phyloP scores from a whole-genome alignment of 768 basidiomycete species.

The Agaricus subrufescens region DNA sequence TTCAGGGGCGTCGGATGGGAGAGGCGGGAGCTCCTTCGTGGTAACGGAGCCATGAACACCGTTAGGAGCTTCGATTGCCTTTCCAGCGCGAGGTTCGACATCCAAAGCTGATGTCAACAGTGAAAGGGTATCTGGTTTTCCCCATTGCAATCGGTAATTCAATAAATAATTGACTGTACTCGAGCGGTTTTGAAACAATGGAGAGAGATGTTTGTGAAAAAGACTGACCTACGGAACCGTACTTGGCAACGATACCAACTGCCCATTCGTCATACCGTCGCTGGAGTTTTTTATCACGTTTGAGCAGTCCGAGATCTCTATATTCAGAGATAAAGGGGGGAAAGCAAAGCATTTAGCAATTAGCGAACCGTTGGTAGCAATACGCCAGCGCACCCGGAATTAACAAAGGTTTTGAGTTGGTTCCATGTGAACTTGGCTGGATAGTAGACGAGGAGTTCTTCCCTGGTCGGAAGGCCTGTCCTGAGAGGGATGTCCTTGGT shows the following conservation, averaged over 20 bases:
- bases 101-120: slow-evolving; percentile 54
- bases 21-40: slow-evolving; percentile 12
- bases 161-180: slow-evolving; percentile 65
- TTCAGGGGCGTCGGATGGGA: slow-evolving; percentile 34
- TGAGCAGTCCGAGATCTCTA: slow-evolving; percentile 78
- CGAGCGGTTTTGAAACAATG: neutral
- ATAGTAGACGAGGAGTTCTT: slow-evolving; percentile 64
- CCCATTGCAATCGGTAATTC: slow-evolving; percentile 71
- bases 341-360: neutral
- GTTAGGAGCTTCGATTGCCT: neutral
- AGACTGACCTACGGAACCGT: slow-evolving; percentile 63
- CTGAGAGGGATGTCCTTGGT: slow-evolving; percentile 31
- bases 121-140: slow-evolving; percentile 59
- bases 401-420: slow-evolving; percentile 72
- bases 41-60: neutral
- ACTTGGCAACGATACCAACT: slow-evolving; percentile 44
- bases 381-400: slow-evolving; percentile 56
- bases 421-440: slow-evolving; percentile 74
- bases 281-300: slow-evolving; percentile 69
- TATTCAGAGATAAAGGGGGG: neutral
- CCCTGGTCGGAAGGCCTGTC: slow-evolving; percentile 62
- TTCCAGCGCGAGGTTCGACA: neutral
- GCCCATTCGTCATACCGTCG: slow-evolving; percentile 60
- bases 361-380: neutral
- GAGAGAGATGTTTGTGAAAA: neutral